A percentile compares a stretch with the other conserved stretches of the same genome.
These are phyloP conservation scores for Leccinum variicolor DNA, from an alignment of 768 basidiomycete species.

Conservation along the genomic window DNA sequence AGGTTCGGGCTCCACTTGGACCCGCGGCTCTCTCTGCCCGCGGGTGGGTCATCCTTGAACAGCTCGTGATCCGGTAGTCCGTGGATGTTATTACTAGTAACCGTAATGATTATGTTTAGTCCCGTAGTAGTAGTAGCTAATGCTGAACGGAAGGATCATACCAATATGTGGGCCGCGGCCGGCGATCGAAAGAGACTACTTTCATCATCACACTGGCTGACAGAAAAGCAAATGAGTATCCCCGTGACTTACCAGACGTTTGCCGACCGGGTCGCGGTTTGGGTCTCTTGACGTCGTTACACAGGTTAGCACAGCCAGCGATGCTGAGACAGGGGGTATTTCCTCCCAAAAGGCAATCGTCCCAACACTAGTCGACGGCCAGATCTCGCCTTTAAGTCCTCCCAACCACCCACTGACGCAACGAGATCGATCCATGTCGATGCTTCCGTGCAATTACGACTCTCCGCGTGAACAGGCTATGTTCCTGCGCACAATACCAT, in stretches of 20 bases:
- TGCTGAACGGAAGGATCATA: not conserved
- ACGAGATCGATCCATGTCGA: constrained; percentile 4
- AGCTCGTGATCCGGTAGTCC: not conserved
- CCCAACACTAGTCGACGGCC: not conserved
- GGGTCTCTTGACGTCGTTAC: not conserved
- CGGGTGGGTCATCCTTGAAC: not conserved
- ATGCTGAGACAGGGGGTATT: constrained; percentile 7
- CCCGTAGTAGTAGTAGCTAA: too few species aligned
- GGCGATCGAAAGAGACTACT: not conserved
- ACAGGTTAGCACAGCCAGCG: not conserved
- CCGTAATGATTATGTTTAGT: not conserved
- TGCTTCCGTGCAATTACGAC: constrained; percentile 7
- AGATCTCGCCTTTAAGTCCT: not conserved
- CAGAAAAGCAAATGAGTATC: not conserved
- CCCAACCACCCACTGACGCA: not conserved
- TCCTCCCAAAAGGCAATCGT: not conserved
- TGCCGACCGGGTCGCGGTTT: too few species aligned
- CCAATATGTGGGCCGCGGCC: not conserved
- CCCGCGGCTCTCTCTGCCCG: not conserved
- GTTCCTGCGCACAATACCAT: constrained; percentile 81
- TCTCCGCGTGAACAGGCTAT: constrained; percentile 34
- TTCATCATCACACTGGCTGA: not conserved
- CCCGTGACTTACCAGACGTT: not conserved
- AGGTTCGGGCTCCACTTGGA: not conserved
- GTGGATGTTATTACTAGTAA: not conserved